These are phyloP conservation scores for Fraxinus greggii DNA, from an alignment of 305 asterid species.

Conservation along the genomic window DNA sequence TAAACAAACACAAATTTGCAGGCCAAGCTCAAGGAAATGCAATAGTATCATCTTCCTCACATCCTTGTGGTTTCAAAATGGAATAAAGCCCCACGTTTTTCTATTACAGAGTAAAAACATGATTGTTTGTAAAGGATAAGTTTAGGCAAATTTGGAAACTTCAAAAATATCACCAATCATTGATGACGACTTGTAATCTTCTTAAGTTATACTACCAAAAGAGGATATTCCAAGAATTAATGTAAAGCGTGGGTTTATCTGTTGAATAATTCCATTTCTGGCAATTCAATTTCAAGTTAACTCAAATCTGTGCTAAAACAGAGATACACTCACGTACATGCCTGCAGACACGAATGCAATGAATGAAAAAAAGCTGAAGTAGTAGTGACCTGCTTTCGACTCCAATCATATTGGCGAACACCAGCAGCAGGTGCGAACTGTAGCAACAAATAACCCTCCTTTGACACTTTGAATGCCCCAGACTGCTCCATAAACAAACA, in stretches of 20 bases:
- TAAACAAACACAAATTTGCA: conserved; percentile 1
- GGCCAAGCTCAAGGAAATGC: conserved; percentile 6
- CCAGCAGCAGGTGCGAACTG: conserved; percentile 93
- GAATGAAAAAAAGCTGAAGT: conserved; percentile 3
- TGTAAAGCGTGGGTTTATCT: background rate
- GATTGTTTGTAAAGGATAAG: conserved; percentile 4
- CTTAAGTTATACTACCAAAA: background rate
- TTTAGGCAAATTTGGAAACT: conserved; percentile 8
- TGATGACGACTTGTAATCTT: background rate
- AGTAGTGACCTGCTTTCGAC: conserved; percentile 72
- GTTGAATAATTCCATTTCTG: background rate
- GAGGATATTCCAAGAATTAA: background rate
- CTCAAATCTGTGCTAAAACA: background rate
- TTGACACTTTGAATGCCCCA: conserved; percentile 81
- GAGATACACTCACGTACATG: background rate
- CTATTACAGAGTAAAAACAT: background rate
- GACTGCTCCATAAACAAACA: conserved; percentile 51
- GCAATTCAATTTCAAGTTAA: background rate
- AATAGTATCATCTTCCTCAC: conserved; percentile 4
- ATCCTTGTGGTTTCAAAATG: background rate
- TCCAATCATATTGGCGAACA: conserved; percentile 94
- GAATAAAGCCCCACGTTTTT: background rate
- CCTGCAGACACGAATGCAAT: background rate
- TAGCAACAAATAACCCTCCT: conserved; percentile 74
- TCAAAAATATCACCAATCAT: background rate